These are phyloP conservation scores for Tylopilus sp. DNA, from an alignment of 768 basidiomycete genomes.

Conservation along the genomic window DNA sequence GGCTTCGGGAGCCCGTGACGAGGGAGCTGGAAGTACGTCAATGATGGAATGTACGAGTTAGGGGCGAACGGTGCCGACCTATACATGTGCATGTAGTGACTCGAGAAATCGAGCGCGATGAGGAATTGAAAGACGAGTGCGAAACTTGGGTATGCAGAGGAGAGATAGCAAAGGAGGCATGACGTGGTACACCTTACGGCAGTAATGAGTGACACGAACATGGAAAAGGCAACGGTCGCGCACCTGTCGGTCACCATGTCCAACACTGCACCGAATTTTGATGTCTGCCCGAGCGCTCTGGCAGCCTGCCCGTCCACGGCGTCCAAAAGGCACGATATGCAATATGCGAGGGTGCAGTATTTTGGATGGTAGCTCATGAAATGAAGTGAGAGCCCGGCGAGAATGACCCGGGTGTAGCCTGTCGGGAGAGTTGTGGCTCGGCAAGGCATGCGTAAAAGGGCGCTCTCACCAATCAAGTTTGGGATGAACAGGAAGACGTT, in stretches of 20 bases:
- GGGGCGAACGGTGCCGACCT: conserved; percentile 49
- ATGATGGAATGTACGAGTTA: neutral
- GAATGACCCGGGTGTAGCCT: conserved; percentile 90
- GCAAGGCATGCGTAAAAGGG: neutral
- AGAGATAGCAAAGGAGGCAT: conserved; percentile 90
- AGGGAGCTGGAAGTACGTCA: conserved; percentile 64
- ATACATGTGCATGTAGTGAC: conserved; percentile 99
- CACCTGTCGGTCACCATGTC: conserved; percentile 99
- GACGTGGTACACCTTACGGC: conserved; percentile 90
- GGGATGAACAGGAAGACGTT: conserved; percentile 98
- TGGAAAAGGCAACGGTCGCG: conserved; percentile 20
- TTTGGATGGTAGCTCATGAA: conserved; percentile 96
- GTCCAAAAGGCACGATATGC: conserved; percentile 88
- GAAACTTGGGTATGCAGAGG: conserved; percentile 82
- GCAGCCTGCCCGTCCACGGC: conserved; percentile 95
- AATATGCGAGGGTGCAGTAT: conserved; percentile 86
- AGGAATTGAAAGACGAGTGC: conserved; percentile 90
- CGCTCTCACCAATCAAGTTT: conserved; percentile 82
- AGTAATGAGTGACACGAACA: neutral
- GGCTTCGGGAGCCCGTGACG: conserved; percentile 89
- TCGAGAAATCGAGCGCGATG: conserved; percentile 95
- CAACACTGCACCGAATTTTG: conserved; percentile 95
- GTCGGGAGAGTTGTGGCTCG: conserved; percentile 5
- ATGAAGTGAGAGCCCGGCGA: conserved; percentile 84
- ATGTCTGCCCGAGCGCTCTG: conserved; percentile 81